A percentile compares a stretch with the other conserved stretches of the same genome.
These are phyloP conservation scores for Heliamphora exappendiculata DNA, from an alignment of 148 eudicot species.

Conservation along the genomic window DNA sequence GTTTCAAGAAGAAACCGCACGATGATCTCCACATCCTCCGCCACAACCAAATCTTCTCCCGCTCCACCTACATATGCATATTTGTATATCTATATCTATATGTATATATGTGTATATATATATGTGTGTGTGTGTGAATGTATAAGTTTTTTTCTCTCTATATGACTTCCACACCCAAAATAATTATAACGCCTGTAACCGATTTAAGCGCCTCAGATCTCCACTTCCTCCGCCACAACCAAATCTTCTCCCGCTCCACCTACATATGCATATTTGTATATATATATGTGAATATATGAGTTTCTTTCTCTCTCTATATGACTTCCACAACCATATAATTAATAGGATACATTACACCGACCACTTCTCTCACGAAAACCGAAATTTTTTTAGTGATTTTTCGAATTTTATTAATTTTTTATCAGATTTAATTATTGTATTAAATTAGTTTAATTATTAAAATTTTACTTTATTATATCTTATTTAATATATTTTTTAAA, in stretches of 20 bases:
- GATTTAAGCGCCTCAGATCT: too few species aligned
- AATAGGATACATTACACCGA: too few species aligned
- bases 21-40: constrained; percentile 24
- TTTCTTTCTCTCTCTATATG: not conserved
- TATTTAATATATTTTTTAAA: too few species aligned
- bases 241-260: constrained; percentile 2
- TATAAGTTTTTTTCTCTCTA: not conserved
- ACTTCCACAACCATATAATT: not conserved
- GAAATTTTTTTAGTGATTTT: too few species aligned
- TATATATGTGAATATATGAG: too few species aligned
- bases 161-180: not conserved
- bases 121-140: too few species aligned
- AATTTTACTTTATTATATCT: too few species aligned
- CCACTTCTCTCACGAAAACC: too few species aligned
- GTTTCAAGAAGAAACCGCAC: constrained; percentile 6
- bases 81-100: not conserved
- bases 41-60: not conserved
- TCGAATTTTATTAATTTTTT: too few species aligned
- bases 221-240: constrained; percentile 12
- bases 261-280: not conserved
- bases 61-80: too few species aligned
- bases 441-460: too few species aligned
- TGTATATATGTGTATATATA: not conserved
- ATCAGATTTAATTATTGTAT: too few species aligned
- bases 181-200: not conserved